phyloP scores from a whole-genome alignment of 2,329 filamentous ascomycete species.

The Fusarium lyarnte region DNA sequence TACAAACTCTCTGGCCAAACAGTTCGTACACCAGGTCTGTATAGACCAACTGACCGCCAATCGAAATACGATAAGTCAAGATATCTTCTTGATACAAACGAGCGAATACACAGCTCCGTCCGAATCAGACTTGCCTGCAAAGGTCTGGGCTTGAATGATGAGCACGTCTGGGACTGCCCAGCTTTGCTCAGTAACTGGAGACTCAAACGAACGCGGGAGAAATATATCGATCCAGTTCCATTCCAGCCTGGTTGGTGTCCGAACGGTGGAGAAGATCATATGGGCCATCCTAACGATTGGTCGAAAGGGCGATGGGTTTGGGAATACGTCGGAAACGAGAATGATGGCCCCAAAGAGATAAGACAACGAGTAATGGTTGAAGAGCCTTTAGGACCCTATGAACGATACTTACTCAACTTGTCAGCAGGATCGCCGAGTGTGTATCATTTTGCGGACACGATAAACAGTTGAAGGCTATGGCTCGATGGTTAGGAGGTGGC shows the following conservation, averaged over 20 bases:
- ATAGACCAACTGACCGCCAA: slow-evolving; percentile 55
- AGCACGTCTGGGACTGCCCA: slow-evolving; percentile 56
- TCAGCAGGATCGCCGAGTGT: slow-evolving; percentile 56
- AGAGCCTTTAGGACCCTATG: slow-evolving; percentile 63
- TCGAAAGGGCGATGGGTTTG: slow-evolving; percentile 60
- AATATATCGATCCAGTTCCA: slow-evolving; percentile 50
- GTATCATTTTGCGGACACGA: slow-evolving; percentile 52
- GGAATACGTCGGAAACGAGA: slow-evolving; percentile 60
- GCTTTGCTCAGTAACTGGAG: slow-evolving; percentile 58
- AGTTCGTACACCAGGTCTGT: slow-evolving; percentile 58
- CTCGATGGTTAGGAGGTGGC: neutral
- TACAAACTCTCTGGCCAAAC: slow-evolving; percentile 57
- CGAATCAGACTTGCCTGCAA: slow-evolving; percentile 61
- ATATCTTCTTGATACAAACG: slow-evolving; percentile 63
- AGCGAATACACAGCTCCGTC: slow-evolving; percentile 64
- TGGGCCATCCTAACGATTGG: slow-evolving; percentile 38
- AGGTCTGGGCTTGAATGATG: slow-evolving; percentile 61
- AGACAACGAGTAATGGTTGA: slow-evolving; percentile 59
- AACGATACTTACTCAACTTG: slow-evolving; percentile 58
- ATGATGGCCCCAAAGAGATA: slow-evolving; percentile 51
- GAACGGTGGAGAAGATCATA: slow-evolving; percentile 33
- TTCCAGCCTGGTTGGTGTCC: slow-evolving; percentile 48
- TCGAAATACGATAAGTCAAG: slow-evolving; percentile 48
- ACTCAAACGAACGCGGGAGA: slow-evolving; percentile 48
- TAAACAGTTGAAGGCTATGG: neutral